Conservation (phyloP, 1,139 yeast species). For the Citeromyces hawaiiensis region DNA sequence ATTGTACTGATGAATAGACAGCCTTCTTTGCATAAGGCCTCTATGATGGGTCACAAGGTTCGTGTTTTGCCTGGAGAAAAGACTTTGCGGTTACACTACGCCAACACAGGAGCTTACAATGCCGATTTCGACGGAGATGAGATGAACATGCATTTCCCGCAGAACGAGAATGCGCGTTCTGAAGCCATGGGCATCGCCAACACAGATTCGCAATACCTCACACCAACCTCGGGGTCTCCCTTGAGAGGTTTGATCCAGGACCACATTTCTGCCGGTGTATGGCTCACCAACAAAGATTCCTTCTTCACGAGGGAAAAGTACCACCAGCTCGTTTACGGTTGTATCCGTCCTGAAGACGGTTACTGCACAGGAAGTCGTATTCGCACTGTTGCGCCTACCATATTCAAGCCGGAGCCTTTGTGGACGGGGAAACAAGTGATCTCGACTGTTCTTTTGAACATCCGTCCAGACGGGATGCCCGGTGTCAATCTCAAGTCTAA, state of each 20-base stretch:
- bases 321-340: slow-evolving; percentile 88
- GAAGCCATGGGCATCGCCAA: slow-evolving; percentile 93
- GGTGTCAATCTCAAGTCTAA: slow-evolving; percentile 77
- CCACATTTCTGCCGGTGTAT: slow-evolving; percentile 97
- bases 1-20: slow-evolving; percentile 98
- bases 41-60: slow-evolving; percentile 99
- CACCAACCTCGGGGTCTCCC: slow-evolving; percentile 97
- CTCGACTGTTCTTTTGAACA: slow-evolving; percentile 76
- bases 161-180: slow-evolving; percentile 93
- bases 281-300: slow-evolving; percentile 88
- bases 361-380: slow-evolving; percentile 67
- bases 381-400: slow-evolving; percentile 79
- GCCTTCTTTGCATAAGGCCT: slow-evolving; percentile 97
- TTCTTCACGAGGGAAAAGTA: slow-evolving; percentile 85
- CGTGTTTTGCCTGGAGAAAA: slow-evolving; percentile 95
- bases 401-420: slow-evolving; percentile 72
- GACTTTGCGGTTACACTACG: slow-evolving; percentile 92
- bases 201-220: slow-evolving; percentile 92
- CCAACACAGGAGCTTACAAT: slow-evolving; percentile 97
- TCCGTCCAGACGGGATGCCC: slow-evolving; percentile 77
- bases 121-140: slow-evolving; percentile 99
- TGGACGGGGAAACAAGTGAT: slow-evolving; percentile 99
- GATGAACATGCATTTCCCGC: slow-evolving; percentile 99
- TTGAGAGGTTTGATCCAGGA: slow-evolving; percentile 98
- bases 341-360: slow-evolving; percentile 97